These are phyloP conservation scores for Rubia peregrina DNA, from an alignment of 305 asterid species.

Conservation along the genomic window DNA sequence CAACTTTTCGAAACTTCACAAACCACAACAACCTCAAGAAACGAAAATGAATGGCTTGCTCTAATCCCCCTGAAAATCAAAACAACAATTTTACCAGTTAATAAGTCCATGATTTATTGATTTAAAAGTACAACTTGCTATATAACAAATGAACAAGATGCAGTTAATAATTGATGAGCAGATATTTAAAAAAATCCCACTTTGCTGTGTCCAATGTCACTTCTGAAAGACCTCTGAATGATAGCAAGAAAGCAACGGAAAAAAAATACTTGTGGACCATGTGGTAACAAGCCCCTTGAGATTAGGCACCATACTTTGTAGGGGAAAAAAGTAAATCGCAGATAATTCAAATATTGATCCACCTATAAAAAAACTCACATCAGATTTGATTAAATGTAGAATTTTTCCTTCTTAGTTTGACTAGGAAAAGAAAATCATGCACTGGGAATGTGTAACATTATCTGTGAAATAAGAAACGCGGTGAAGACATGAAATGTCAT, in stretches of 20 bases:
- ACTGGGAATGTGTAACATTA: neutral
- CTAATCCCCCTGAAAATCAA: conserved; percentile 61
- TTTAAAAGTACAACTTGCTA: neutral
- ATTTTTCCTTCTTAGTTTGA: neutral
- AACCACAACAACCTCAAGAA: conserved; percentile 81
- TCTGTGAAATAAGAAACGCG: neutral
- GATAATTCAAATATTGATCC: neutral
- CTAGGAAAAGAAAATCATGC: neutral
- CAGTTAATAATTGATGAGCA: neutral
- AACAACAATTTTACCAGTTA: conserved; percentile 10
- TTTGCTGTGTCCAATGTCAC: neutral
- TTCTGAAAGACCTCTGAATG: neutral
- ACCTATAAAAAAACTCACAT: neutral
- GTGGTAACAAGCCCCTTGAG: neutral
- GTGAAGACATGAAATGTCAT: neutral
- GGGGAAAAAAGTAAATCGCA: neutral
- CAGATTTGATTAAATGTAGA: neutral
- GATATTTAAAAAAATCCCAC: too few species aligned
- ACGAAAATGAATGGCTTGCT: conserved; percentile 65
- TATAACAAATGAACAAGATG: neutral
- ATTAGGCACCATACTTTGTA: neutral
- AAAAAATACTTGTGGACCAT: neutral
- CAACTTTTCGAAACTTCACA: conserved; percentile 58
- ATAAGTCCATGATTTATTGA: neutral
- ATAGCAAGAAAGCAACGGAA: neutral